Evolutionary conservation across 73 alveolate species (phyloP).

Genomic region (Blepharisma japonicum): DNA sequence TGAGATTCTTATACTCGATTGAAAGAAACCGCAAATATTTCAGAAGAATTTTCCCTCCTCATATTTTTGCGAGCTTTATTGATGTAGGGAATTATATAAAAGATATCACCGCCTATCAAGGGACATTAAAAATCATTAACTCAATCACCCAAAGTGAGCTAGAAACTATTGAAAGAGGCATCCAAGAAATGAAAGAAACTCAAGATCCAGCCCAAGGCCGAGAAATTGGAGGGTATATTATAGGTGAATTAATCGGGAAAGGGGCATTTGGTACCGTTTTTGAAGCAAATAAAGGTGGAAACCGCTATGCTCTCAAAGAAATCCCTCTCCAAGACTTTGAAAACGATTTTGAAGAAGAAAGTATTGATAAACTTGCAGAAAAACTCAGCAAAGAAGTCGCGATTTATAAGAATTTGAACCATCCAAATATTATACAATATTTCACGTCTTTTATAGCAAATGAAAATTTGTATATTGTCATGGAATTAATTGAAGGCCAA

Average conservation of each 20-base stretch:
- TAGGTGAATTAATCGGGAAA: constrained; percentile 75
- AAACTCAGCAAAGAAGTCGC: constrained; percentile 82
- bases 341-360: constrained; percentile 44
- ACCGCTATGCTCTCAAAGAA: constrained; percentile 80
- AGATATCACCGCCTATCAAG: constrained; percentile 54
- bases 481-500: constrained; percentile 93
- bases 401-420: constrained; percentile 80
- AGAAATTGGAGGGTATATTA: constrained; percentile 60
- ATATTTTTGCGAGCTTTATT: constrained; percentile 70
- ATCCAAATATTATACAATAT: constrained; percentile 89
- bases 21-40: constrained; percentile 48
- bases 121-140: constrained; percentile 40
- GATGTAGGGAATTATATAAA: constrained; percentile 81
- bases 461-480: constrained; percentile 77
- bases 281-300: constrained; percentile 68
- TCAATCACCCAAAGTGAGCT: constrained; percentile 33
- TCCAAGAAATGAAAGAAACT: constrained; percentile 44
- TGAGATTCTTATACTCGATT: constrained; percentile 43
- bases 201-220: constrained; percentile 37
- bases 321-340: constrained; percentile 60
- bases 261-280: constrained; percentile 94
- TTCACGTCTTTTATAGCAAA: constrained; percentile 87
- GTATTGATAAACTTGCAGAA: constrained; percentile 62
- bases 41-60: constrained; percentile 36
- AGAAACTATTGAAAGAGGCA: constrained; percentile 47